Base-by-base conservation (phyloP, 257 asterid genomes). In the Voacanga thouarsii region DNA sequence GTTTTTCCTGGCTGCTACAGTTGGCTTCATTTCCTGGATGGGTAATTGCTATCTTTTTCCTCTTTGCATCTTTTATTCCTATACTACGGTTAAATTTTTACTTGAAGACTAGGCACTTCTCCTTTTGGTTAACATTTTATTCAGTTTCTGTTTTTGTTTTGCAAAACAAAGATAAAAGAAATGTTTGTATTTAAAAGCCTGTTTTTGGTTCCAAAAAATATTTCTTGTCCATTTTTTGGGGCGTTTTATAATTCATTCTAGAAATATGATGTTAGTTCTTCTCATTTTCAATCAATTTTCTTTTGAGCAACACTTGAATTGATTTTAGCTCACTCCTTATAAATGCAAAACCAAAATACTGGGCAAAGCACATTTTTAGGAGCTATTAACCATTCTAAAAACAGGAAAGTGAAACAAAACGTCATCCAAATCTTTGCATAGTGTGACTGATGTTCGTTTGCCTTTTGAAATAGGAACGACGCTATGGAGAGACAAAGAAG, bases 401-500 rank as follows among this genome's bases (percentile, higher is more conserved):
- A 51, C 15, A 19, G 41, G 33, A 43, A 43, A 7, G 1, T 24
- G 28, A 47, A 33, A 7, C 28, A 15, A 50, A 50, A 37, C 15
- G 11, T 72, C 4, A 4, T 33, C 37, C 37, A 33, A 33, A 33
- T 33, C 2, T 33, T 33, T 33, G 37, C 37, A 1, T 3, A 43
- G 53, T 37, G 63, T 66, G 26, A 57, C 15, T 64, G 72, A 71
- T 14, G 7, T 18, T 76, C 37, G 28, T 30, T 19, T 44, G 53
- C 72, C 55, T 28, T 66, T 18, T 53, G 67, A 59, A 73, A 76
- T 89, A 95, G 99, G 89, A 74, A 71, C 89, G 55, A 75, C 96
- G 18, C 84, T 95, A 55, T 93, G 98, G 99, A 91, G 84, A 82
- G 98, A 95, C 79, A 81, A 89, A 21, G 82, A 85, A 85, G 97